These are phyloP conservation scores for Fragosphaeria purpurea DNA, from an alignment of 2,329 filamentous ascomycete genomes.

Conservation along the genomic window DNA sequence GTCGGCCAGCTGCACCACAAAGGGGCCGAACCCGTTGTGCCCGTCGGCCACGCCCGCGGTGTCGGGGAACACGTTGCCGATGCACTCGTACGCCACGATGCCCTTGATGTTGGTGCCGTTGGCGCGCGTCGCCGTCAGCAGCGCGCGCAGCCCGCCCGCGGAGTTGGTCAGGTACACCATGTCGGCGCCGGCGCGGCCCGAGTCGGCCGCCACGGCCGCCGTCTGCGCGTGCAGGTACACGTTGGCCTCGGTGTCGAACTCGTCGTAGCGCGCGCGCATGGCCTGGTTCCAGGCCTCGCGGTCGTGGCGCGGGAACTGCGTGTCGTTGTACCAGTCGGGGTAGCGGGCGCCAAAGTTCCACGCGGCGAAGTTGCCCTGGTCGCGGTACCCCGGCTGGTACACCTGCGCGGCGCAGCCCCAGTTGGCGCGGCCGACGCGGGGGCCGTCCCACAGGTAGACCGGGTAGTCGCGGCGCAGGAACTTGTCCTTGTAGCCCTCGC, in stretches of 20 bases:
- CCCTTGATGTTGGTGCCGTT: conserved; percentile 26
- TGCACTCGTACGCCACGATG: conserved; percentile 23
- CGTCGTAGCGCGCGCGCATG: conserved; percentile 24
- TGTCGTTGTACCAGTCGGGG: conserved; percentile 22
- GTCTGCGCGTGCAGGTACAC: conserved; percentile 24
- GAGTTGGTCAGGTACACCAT: conserved; percentile 27
- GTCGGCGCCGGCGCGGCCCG: conserved; percentile 18
- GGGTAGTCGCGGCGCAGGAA: conserved; percentile 26
- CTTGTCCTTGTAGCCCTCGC: conserved; percentile 29
- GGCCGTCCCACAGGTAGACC: conserved; percentile 29
- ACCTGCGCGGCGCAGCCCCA: conserved; percentile 23
- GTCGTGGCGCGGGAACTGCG: conserved; percentile 24
- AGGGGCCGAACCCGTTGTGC: conserved; percentile 13
- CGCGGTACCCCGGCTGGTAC: conserved; percentile 22
- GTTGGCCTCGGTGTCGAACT: conserved; percentile 23
- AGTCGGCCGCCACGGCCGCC: conserved; percentile 24
- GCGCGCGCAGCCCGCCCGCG: conserved; percentile 23
- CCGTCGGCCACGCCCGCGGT: conserved; percentile 2
- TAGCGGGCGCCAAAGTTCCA: conserved; percentile 26
- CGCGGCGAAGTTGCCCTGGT: conserved; percentile 16
- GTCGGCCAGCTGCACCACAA: conserved; percentile 15
- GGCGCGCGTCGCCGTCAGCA: conserved; percentile 22
- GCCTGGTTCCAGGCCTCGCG: conserved; percentile 23
- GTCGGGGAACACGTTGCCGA: conserved; percentile 19
- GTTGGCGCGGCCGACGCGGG: conserved; percentile 25